phyloP scores from a whole-genome alignment of 2,329 filamentous ascomycete genomes.

The Didymella exigua region DNA sequence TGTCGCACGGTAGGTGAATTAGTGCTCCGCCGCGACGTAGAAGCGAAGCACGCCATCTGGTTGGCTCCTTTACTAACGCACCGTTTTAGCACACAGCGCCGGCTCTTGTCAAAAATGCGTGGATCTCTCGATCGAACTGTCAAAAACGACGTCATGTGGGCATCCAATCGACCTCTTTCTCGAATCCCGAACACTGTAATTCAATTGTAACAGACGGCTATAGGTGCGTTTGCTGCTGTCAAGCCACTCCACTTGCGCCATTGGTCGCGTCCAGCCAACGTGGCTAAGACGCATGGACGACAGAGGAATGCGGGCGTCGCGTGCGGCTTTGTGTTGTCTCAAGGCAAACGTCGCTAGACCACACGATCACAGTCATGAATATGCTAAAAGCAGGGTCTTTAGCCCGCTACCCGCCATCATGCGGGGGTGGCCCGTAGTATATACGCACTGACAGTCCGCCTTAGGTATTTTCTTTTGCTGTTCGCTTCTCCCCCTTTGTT shows the following conservation, averaged over 20 bases:
- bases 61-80: constrained; percentile 22
- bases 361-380: constrained; percentile 29
- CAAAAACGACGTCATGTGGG: constrained; percentile 11
- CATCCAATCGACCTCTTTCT: neutral
- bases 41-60: constrained; percentile 12
- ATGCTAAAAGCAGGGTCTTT: constrained; percentile 28
- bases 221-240: constrained; percentile 1
- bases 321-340: constrained; percentile 21
- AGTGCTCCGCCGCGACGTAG: constrained; percentile 9
- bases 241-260: constrained; percentile 7
- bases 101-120: constrained; percentile 20
- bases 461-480: constrained; percentile 13
- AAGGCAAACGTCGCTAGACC: constrained; percentile 21
- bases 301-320: constrained; percentile 19
- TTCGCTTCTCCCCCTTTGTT: constrained; percentile 18
- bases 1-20: constrained; percentile 19
- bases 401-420: constrained; percentile 20
- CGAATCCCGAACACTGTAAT: neutral
- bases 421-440: constrained; percentile 21
- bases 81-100: constrained; percentile 8
- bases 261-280: constrained; percentile 1
- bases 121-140: constrained; percentile 23
- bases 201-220: neutral
- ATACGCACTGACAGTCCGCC: constrained; percentile 20
- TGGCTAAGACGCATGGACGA: constrained; percentile 19